Evolutionary conservation across 441 rosid genomes (phyloP).

Genomic region (Populus hybrid): DNA sequence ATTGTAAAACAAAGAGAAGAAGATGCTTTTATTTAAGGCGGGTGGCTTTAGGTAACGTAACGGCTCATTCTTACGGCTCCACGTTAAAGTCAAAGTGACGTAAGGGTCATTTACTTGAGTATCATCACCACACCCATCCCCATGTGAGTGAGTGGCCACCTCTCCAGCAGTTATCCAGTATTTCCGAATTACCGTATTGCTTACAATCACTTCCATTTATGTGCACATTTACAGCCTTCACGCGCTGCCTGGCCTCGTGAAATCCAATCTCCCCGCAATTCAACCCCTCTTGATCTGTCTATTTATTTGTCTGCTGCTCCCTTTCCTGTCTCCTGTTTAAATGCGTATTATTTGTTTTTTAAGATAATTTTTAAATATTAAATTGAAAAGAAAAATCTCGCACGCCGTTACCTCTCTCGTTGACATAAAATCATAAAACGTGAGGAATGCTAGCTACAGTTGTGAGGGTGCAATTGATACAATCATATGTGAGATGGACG

Average conservation of each 20-base stretch:
- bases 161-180: conserved; percentile 25
- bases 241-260: not conserved
- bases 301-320: no score
- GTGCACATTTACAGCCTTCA: not conserved
- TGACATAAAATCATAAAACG: no score
- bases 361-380: no score
- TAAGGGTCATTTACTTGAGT: conserved; percentile 4
- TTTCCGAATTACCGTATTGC: conserved; percentile 18
- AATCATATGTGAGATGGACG: no score
- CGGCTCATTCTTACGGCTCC: conserved; percentile 11
- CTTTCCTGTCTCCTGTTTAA: no score
- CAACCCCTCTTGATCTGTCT: not conserved
- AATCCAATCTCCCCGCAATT: conserved; percentile 12
- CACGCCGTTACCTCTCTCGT: no score
- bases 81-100: conserved; percentile 29
- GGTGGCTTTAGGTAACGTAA: not conserved
- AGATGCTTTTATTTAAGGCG: not conserved
- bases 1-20: no score
- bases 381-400: no score
- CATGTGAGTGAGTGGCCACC: conserved; percentile 25
- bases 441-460: no score
- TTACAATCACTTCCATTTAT: not conserved
- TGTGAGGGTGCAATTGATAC: no score
- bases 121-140: conserved; percentile 6
- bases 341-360: no score